These are phyloP conservation scores for Mycena maculata DNA, from an alignment of 768 basidiomycete species.

Conservation along the genomic window DNA sequence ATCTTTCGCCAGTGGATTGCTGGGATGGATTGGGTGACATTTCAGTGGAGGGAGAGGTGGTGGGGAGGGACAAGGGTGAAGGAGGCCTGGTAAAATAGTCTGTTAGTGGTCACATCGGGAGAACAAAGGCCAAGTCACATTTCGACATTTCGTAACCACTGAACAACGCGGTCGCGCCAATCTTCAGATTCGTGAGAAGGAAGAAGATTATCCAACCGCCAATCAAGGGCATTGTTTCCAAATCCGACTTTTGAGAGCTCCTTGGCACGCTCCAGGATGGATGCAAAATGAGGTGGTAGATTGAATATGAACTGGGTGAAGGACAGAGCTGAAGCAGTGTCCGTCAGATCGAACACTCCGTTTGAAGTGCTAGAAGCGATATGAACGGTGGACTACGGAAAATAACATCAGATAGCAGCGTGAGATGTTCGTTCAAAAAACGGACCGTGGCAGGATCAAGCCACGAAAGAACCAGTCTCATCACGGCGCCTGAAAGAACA, in stretches of 20 bases:
- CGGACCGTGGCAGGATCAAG: slow-evolving; percentile 16
- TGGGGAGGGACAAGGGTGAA: slow-evolving; percentile 6
- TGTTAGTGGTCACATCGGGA: neutral
- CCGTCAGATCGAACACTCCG: slow-evolving; percentile 11
- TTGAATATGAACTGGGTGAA: slow-evolving; percentile 13
- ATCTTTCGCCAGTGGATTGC: neutral
- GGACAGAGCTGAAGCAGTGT: neutral
- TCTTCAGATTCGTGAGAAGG: neutral
- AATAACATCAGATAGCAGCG: neutral
- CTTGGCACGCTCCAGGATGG: neutral
- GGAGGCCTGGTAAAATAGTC: slow-evolving; percentile 2
- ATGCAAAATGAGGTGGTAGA: neutral
- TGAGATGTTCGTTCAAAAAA: neutral
- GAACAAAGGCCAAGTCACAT: neutral
- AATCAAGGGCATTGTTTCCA: slow-evolving; percentile 21
- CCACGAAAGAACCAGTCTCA: slow-evolving; percentile 8
- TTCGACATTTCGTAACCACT: slow-evolving; percentile 12
- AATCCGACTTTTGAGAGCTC: neutral
- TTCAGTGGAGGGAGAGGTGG: slow-evolving; percentile 5
- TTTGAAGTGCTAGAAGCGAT: neutral
- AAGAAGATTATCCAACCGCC: slow-evolving; percentile 19
- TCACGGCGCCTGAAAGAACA: neutral
- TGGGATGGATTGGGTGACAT: neutral
- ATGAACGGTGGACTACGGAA: slow-evolving; percentile 8
- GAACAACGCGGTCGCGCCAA: neutral